Percentiles rank a stretch among this genome's conserved stretches.
These are phyloP conservation scores for Jaenimonas drosophilae DNA, from an alignment of 208 protist species.

Conservation along the genomic window DNA sequence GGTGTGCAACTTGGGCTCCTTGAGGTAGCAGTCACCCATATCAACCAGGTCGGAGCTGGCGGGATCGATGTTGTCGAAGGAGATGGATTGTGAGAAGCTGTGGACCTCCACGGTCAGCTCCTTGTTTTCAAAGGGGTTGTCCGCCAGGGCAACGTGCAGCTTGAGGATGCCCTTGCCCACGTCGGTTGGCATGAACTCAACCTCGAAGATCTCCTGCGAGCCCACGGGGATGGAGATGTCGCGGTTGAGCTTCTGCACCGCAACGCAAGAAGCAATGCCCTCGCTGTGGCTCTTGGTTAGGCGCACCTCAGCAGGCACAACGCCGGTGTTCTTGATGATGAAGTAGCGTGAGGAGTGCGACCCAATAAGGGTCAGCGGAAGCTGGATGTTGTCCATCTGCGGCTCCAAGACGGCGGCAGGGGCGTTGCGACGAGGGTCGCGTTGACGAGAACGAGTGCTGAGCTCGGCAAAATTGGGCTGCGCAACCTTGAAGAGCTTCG, in stretches of 20 bases:
- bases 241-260: slow-evolving; percentile 20
- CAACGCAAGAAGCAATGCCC: slow-evolving; percentile 7
- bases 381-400: slow-evolving; percentile 31
- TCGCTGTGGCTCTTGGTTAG: slow-evolving; percentile 34
- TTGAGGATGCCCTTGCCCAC: slow-evolving; percentile 30
- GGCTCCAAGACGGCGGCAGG: background rate
- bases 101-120: slow-evolving; percentile 69
- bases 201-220: slow-evolving; percentile 33
- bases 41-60: slow-evolving; percentile 55
- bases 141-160: slow-evolving; percentile 62
- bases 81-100: slow-evolving; percentile 76
- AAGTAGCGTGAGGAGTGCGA: slow-evolving; percentile 22
- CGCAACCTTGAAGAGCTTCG: slow-evolving; percentile 14
- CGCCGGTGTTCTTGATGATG: slow-evolving; percentile 75
- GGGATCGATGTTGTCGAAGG: slow-evolving; percentile 88
- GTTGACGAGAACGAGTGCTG: background rate
- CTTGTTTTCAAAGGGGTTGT: slow-evolving; percentile 94
- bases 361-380: slow-evolving; percentile 77
- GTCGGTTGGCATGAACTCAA: slow-evolving; percentile 46
- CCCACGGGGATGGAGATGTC: slow-evolving; percentile 56
- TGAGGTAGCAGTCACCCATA: slow-evolving; percentile 83
- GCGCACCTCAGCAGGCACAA: slow-evolving; percentile 73
- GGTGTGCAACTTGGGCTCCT: slow-evolving; percentile 31
- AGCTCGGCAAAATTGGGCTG: background rate
- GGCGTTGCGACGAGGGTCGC: background rate